Conservation (phyloP, 179 eudicot genomes). For the Pouteria campechiana region DNA sequence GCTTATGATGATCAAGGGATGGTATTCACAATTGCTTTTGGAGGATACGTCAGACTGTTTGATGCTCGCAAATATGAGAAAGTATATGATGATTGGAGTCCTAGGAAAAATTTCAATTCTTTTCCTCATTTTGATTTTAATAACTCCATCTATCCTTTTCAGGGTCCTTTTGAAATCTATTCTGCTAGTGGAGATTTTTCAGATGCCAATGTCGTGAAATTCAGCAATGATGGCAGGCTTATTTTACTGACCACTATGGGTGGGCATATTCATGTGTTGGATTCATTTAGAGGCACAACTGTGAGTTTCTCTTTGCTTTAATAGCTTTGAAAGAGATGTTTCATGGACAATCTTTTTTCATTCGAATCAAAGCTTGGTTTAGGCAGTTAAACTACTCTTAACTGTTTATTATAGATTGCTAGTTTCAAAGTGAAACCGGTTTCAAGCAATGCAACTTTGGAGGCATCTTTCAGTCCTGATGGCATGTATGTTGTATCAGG, state of each 20-base stretch:
- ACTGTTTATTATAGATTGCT: conserved; percentile 26
- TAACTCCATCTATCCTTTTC: conserved; percentile 3
- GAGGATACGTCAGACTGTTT: conserved; percentile 83
- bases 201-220: conserved; percentile 86
- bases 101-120: neutral
- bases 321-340: too few species aligned
- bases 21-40: conserved; percentile 90
- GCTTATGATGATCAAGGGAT: conserved; percentile 97
- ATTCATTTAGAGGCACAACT: conserved; percentile 82
- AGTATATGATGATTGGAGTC: conserved; percentile 5
- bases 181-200: conserved; percentile 81
- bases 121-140: too few species aligned
- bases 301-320: conserved; percentile 32
- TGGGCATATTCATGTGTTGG: conserved; percentile 85
- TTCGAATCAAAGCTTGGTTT: too few species aligned
- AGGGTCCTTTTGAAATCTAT: conserved; percentile 94
- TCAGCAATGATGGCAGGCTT: conserved; percentile 87
- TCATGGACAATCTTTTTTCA: too few species aligned
- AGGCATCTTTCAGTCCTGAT: conserved; percentile 85
- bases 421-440: conserved; percentile 75
- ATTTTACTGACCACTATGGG: conserved; percentile 74
- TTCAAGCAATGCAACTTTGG: conserved; percentile 57
- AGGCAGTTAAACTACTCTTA: too few species aligned
- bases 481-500: conserved; percentile 90
- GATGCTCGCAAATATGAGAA: conserved; percentile 88